Evolutionary conservation across 2,329 filamentous ascomycete genomes (phyloP), one percentile per base, ranked within the genome.

Genomic region (Fusarium sp.): DNA sequence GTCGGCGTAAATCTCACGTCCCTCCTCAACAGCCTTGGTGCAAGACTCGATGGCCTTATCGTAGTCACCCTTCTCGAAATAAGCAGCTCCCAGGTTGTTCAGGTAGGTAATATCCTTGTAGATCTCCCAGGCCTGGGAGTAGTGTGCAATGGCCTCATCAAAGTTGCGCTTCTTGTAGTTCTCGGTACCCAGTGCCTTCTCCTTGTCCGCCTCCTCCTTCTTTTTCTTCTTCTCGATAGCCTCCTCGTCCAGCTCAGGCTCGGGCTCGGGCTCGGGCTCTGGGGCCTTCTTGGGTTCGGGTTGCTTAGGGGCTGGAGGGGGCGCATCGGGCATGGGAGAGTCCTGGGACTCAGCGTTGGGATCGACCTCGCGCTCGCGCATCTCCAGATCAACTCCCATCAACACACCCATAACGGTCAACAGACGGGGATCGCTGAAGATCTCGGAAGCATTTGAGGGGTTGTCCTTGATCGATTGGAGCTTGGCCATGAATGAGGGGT

Each of bases 111-210:
- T 97, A 76, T 99, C 96, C 86, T 98, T 96, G 88, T 93, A 86
- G 38, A 92, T 81, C 63, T 97, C 94, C 96, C 96, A 99, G 0
- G 96, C 96, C 80, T 97, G 97, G 79, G 81, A 88, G 85, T 99
- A 99, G 84, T 99, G 93, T 77, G 91, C 89, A 75, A 99, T 98
- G 50, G 96, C 96, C 77, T 92, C 90, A 75, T 98, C 96, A 73
- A 99, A 98, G 78, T 98, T 91, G 73, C 93, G 91, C 88, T 98
- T 98, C 91, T 99, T 99, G 87, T 99, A 99, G 80, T 91, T 91
- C 74, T 96, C 93, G 16, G 95, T 99, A 60, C 96, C 96, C 59
- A 97, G 85, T 29, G 91, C 92, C 89, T 99, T 99, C 83, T 98
- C 92, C 79, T 94, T 93, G 75, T 99, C 96, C 43, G 94, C 96